Evolutionary conservation across 352 stramenopile genomes (phyloP).

Genomic region (Globisporangium middletonii): DNA sequence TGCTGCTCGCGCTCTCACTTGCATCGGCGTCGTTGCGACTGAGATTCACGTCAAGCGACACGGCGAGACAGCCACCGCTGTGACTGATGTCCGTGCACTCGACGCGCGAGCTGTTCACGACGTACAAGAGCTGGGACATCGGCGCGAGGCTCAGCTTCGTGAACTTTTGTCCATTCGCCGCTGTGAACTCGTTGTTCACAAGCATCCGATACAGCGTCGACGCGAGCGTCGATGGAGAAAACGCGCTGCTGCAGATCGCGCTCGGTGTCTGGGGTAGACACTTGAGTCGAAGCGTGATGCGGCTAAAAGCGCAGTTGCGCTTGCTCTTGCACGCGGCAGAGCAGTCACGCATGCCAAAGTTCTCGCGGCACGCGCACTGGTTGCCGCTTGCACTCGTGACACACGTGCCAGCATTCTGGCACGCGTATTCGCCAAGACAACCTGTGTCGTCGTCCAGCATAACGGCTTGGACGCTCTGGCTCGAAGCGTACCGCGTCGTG

Average conservation of each 20-base stretch:
- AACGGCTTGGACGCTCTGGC: conserved; percentile 38
- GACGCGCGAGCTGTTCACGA: conserved; percentile 40
- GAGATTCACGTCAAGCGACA: conserved; percentile 40
- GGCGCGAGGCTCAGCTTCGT: conserved; percentile 25
- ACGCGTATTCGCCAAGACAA: conserved; percentile 52
- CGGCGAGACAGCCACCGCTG: conserved; percentile 23
- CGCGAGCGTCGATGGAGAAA: conserved; percentile 33
- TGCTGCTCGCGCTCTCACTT: conserved; percentile 6
- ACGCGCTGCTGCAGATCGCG: conserved; percentile 32
- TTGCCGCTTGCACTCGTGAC: conserved; percentile 17
- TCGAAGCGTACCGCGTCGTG: conserved; percentile 20
- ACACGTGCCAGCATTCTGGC: conserved; percentile 39
- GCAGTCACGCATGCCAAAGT: conserved; percentile 60
- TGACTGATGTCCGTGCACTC: conserved; percentile 22
- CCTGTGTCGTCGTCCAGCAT: conserved; percentile 66
- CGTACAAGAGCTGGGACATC: conserved; percentile 39
- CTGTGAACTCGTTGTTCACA: conserved; percentile 23
- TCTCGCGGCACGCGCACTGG: conserved; percentile 37
- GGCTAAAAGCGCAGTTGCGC: conserved; percentile 45
- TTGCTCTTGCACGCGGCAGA: conserved; percentile 27
- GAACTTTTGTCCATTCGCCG: conserved; percentile 29
- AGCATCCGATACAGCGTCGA: conserved; percentile 56
- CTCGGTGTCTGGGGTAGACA: conserved; percentile 16
- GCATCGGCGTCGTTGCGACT: neutral
- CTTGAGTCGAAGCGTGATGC: conserved; percentile 32